Evolutionary conservation across 2,329 filamentous ascomycete genomes (phyloP).

Genomic region (Didymella sp.): DNA sequence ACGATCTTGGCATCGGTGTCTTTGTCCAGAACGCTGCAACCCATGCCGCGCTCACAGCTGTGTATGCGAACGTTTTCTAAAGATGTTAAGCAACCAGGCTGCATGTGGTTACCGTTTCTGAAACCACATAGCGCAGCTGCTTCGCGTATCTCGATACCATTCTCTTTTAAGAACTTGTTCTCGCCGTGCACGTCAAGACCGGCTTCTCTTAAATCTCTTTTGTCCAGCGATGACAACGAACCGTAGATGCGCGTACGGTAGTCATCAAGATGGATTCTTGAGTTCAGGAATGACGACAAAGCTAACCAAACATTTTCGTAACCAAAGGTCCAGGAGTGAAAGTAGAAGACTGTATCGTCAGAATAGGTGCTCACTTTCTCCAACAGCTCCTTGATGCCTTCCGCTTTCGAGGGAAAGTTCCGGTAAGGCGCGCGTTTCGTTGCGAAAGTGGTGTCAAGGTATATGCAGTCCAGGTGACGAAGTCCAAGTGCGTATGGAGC

Average conservation of each 20-base stretch:
- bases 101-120: constrained; percentile 72
- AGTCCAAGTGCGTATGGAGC: constrained; percentile 69
- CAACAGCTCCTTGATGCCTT: constrained; percentile 78
- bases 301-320: constrained; percentile 94
- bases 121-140: constrained; percentile 75
- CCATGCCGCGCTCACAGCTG: constrained; percentile 79
- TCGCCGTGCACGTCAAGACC: constrained; percentile 48
- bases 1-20: constrained; percentile 63
- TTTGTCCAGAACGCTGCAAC: constrained; percentile 62
- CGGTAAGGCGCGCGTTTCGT: constrained; percentile 57
- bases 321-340: constrained; percentile 89
- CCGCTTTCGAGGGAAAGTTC: constrained; percentile 69
- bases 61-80: constrained; percentile 72
- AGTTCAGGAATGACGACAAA: constrained; percentile 72
- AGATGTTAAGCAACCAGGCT: constrained; percentile 74
- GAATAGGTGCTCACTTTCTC: constrained; percentile 73
- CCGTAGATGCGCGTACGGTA: constrained; percentile 80
- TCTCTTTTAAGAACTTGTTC: constrained; percentile 33
- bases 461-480: constrained; percentile 74
- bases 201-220: constrained; percentile 33
- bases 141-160: constrained; percentile 58
- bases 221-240: constrained; percentile 56
- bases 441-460: constrained; percentile 86
- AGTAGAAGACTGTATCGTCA: constrained; percentile 76
- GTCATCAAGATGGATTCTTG: constrained; percentile 79